Base-by-base conservation (phyloP, 164 flowering plant genomes). In the Nymphaea colorata region DNA sequence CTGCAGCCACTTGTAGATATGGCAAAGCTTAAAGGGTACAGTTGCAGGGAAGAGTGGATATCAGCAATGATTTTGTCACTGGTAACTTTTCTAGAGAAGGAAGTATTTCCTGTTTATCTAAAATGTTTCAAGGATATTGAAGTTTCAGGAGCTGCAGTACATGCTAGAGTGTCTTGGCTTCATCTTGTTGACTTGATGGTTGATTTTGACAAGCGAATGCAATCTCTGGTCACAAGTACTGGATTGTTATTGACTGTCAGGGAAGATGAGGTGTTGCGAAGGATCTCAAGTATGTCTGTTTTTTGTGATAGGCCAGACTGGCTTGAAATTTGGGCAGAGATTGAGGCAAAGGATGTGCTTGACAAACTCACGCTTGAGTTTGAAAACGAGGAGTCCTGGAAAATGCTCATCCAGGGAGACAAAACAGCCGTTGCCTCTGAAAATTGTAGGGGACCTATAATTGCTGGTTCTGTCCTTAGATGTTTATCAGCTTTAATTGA, bases 1-100 rank as follows among this genome's bases (percentile, higher is more conserved):
- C 73, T 95, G 75, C 99, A 95, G 73, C 99, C 99, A 47, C 75
- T 90, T 76, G 89, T 95, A 73, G 99, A 95, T 73, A 83, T 86
- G 80, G 96, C 97, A 64, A 84, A 75, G 87, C 81, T 95, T 68
- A 78, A 70, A 5, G 98, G 98, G 43, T 92, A 92, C 76, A 89
- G 98, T 79, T 90, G 99, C 81, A 81, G 99, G 79, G 99, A 95
- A 81, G 99, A 95, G 79, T 95, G 98, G 98, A 79, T 92, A 60
- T 84, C 99, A 17, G 91, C 89, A 41, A 86, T 95, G 97, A 94
- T 92, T 42, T 72, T 83, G 70, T 84, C 96, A 4, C 76, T 92
- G 57, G 75, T 84, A 16, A 89, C 84, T 4, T 90, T 86, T 76
- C 77, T 92, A 79, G 96, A 93, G 45, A 92, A 90, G 72, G 98